phyloP scores from a whole-genome alignment of 1,139 yeast species.

The Geotrichum phurueaensis region DNA sequence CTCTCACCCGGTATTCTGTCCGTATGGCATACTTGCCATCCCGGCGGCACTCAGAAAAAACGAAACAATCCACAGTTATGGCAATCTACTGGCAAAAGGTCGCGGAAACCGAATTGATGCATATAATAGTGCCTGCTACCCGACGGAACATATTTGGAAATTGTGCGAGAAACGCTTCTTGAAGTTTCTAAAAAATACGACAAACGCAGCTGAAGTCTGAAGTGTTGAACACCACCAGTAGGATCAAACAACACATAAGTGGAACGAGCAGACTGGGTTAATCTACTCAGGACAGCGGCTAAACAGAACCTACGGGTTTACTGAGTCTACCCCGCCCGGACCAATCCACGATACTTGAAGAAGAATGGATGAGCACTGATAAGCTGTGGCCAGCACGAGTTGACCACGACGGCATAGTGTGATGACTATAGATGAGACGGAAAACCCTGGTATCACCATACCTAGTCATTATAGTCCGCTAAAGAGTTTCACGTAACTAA shows the following conservation, averaged over 20 bases:
- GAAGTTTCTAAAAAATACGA: background rate
- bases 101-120: background rate
- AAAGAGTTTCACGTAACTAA: no score
- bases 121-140: background rate
- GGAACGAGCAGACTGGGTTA: background rate
- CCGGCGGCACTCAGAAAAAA: background rate
- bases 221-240: background rate
- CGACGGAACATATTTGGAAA: background rate
- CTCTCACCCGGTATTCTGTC: background rate
- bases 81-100: background rate
- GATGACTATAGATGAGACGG: no score
- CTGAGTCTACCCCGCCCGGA: no score
- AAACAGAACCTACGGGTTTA: no score
- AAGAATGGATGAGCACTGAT: no score
- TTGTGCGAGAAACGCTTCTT: background rate
- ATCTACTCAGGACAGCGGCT: no score
- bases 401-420: no score
- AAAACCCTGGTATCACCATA: no score
- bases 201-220: background rate
- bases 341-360: no score
- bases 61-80: background rate
- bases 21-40: background rate
- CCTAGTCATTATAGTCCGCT: no score
- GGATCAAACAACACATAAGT: background rate
- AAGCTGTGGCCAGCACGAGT: no score